Evolutionary conservation across 495 filamentous ascomycete genomes (phyloP), one percentile per base, ranked within the genome.

Genomic region (Tetracladium setigerum): DNA sequence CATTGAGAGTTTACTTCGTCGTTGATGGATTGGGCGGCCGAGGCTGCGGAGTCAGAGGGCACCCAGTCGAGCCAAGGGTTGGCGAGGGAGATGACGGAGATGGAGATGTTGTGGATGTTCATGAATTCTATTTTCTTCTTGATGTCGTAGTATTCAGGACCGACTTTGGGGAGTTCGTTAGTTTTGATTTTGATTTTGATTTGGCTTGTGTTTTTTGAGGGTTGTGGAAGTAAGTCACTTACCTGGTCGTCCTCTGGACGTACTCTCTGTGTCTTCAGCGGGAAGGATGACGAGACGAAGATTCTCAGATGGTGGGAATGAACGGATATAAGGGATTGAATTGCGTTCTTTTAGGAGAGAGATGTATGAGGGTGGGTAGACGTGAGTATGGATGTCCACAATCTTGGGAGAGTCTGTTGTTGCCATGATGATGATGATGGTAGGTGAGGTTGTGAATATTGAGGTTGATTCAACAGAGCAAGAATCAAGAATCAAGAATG

Each of bases 11-110:
- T 73, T 22, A 95, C 78, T 35, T 90, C 85, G 53, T 84, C 67
- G 64, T 95, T 97, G 62, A 95, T 78, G 4, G 62, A 66, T 30
- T 69, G 49, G 0, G 88, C 85, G 47, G 78, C 76, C 35, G 66
- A 59, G 11, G 73, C 75, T 2, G 85, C 85, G 47, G 83, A 77
- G 16, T 64, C 54, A 0, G 80, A 55, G 0, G 76, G 67, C 0
- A 95, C 68, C 60, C 95, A 95, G 63, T 95, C 91, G 1, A 97
- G 77, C 91, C 91, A 97, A 1, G 91, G 91, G 61, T 97, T 97
- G 17, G 91, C 91, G 36, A 95, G 83, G 0, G 85, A 90, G 59
- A 97, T 78, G 8, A 95, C 82, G 14, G 87, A 94, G 44, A 79
- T 80, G 59, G 83, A 76, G 57, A 97, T 95, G 18, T 64, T 62